Evolutionary conservation across 1,139 yeast genomes (phyloP).

Genomic region (Candida frijolesensis): DNA sequence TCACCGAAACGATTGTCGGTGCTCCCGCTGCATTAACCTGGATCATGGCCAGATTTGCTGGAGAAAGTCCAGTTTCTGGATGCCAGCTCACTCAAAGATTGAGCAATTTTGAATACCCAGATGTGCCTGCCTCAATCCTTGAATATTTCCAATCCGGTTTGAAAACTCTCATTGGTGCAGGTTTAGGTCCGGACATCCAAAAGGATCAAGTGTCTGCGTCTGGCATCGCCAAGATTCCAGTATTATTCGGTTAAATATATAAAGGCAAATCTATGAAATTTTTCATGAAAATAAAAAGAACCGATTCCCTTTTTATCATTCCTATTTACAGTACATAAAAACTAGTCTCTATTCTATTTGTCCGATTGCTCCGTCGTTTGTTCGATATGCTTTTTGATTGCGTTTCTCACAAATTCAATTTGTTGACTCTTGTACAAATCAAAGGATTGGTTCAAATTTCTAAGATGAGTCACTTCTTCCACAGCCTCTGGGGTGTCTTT

Average conservation of each 20-base stretch:
- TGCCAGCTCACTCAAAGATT: slow-evolving; percentile 26
- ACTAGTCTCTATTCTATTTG: slow-evolving; percentile 5
- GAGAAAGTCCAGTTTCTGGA: slow-evolving; percentile 27
- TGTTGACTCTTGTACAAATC: slow-evolving; percentile 44
- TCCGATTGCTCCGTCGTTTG: slow-evolving; percentile 13
- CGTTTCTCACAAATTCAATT: slow-evolving; percentile 41
- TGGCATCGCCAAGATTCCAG: background rate
- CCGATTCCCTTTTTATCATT: background rate
- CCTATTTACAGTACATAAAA: slow-evolving; percentile 4
- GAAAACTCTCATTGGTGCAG: slow-evolving; percentile 2
- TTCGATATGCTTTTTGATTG: slow-evolving; percentile 26
- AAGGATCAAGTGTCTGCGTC: background rate
- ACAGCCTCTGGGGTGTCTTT: slow-evolving; percentile 56
- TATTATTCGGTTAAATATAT: background rate
- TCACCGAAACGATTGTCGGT: slow-evolving; percentile 26
- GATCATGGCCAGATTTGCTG: slow-evolving; percentile 21
- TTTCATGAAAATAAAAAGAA: background rate
- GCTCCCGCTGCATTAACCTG: slow-evolving; percentile 32
- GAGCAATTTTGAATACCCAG: slow-evolving; percentile 27
- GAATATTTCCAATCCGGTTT: slow-evolving; percentile 8
- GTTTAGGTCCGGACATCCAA: slow-evolving; percentile 7
- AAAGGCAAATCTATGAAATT: background rate
- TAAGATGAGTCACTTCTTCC: slow-evolving; percentile 47
- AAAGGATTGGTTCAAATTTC: slow-evolving; percentile 32
- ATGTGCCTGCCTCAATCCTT: slow-evolving; percentile 1